Conservation (phyloP, 2,329 filamentous ascomycete genomes). For the Botrytis sinoallii region DNA sequence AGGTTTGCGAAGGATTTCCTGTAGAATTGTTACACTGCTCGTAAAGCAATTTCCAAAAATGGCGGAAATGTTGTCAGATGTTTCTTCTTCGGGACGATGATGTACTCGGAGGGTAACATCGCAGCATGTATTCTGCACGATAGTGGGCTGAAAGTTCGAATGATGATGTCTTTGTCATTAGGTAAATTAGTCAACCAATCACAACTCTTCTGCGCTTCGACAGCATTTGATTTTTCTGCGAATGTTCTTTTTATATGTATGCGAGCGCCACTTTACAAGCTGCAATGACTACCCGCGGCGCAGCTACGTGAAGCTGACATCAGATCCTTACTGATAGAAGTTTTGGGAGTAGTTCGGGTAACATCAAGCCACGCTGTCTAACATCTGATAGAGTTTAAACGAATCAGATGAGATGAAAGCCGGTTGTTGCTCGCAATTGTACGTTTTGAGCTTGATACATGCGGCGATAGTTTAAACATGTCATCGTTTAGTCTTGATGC, state of each 20-base stretch:
- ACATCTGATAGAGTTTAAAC: not conserved
- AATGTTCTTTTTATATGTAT: constrained; percentile 5
- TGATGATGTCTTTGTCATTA: not conserved
- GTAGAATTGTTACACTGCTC: not conserved
- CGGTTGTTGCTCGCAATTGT: not conserved
- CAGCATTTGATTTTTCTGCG: not conserved
- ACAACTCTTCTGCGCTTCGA: not conserved
- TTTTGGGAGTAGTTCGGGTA: not conserved
- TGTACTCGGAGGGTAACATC: not conserved
- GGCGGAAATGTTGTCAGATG: not conserved
- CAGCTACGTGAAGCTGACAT: constrained; percentile 13
- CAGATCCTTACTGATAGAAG: not conserved
- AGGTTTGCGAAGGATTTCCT: constrained; percentile 9
- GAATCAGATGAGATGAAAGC: not conserved
- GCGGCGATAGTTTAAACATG: not conserved
- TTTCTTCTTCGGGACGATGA: not conserved
- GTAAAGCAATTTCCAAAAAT: constrained; percentile 3
- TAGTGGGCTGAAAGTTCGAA: not conserved
- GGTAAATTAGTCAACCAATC: not conserved
- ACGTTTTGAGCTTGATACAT: not conserved
- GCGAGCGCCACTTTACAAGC: not conserved
- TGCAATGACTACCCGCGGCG: not conserved
- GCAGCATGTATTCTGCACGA: not conserved
- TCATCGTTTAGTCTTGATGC: not conserved
- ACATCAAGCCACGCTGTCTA: constrained; percentile 5